Base-by-base conservation (phyloP, 2,329 filamentous ascomycete genomes). In the Cytospora leucostoma region DNA sequence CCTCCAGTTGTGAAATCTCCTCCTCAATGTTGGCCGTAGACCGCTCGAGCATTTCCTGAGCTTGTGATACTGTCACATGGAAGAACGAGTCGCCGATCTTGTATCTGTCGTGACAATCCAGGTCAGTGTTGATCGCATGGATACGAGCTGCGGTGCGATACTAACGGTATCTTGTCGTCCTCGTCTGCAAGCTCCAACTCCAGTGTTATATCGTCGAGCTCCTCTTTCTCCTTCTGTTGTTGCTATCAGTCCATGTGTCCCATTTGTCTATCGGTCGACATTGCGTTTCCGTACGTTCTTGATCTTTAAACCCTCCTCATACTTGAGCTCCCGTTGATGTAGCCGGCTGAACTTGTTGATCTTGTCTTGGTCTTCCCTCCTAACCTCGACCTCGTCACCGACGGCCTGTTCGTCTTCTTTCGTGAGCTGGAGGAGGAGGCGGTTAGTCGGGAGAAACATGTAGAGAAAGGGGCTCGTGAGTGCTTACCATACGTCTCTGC, bases 261-360 rank as follows among this genome's bases (percentile, higher is more conserved):
- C 19, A n/a, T 15, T 27, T 17, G 35, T 37, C 19, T 7, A 7
- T 33, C 1, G n/a, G 3, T 5, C 32, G 2, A 34, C 1, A 3
- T 47, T 47, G 44, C 8, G 1, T 8, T 4, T n/a, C 76, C 86
- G 66, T 75, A 93, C 94, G 75, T 87, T 87, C 75, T 96, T 97
- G 7, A 78, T 75, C 73, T 90, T 89, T 68, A 98, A 78, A 70
- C 95, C 88, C 55, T 96, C 93, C 73, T 96, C 88, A 4, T 98
- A 76, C 3, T 82, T 77, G 38, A 90, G 83, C 75, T 97, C 91
- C 58, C 91, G 89, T 74, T 96, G 92, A 76, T 99, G 95, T 67
- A 99, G 82, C 52, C 93, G 88, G 77, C 93, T 97, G 82, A 99
- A 99, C 68, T 88, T 89, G 79, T 99, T 99, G 86, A 99, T 99